These are phyloP conservation scores for Cladosporium colombiae DNA, from an alignment of 2,329 filamentous ascomycete species.

Conservation along the genomic window DNA sequence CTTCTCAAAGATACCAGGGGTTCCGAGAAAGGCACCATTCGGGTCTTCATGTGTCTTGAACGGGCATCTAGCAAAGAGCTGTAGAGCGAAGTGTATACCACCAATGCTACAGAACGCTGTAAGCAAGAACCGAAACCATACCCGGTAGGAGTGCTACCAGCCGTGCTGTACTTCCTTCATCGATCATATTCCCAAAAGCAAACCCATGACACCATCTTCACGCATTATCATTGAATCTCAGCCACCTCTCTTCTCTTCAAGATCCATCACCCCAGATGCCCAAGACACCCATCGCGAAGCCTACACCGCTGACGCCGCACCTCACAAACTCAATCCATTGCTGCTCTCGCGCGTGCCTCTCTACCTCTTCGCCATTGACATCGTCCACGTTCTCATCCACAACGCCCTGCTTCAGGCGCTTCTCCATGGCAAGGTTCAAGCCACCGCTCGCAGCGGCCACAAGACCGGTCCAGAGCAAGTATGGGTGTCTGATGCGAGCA, in stretches of 20 bases:
- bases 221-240: neutral
- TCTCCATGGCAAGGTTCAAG: slow-evolving; percentile 39
- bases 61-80: no score
- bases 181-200: neutral
- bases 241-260: slow-evolving; percentile 18
- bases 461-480: slow-evolving; percentile 81
- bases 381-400: slow-evolving; percentile 40
- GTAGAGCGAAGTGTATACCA: neutral
- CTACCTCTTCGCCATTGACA: slow-evolving; percentile 54
- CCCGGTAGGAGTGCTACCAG: neutral
- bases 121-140: neutral
- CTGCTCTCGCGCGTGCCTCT: slow-evolving; percentile 46
- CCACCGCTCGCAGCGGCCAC: slow-evolving; percentile 55
- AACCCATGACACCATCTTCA: neutral
- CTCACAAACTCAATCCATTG: slow-evolving; percentile 46
- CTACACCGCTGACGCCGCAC: slow-evolving; percentile 44
- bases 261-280: slow-evolving; percentile 53
- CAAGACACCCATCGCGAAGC: slow-evolving; percentile 50
- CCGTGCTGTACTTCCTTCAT: neutral
- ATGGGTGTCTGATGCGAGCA: slow-evolving; percentile 75
- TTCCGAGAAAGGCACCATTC: no score
- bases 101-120: neutral
- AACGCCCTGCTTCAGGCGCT: slow-evolving; percentile 27
- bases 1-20: no score
- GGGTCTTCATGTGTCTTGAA: no score